Evolutionary conservation across 208 protist genomes (phyloP).

Genomic region (Crithidia sp.): DNA sequence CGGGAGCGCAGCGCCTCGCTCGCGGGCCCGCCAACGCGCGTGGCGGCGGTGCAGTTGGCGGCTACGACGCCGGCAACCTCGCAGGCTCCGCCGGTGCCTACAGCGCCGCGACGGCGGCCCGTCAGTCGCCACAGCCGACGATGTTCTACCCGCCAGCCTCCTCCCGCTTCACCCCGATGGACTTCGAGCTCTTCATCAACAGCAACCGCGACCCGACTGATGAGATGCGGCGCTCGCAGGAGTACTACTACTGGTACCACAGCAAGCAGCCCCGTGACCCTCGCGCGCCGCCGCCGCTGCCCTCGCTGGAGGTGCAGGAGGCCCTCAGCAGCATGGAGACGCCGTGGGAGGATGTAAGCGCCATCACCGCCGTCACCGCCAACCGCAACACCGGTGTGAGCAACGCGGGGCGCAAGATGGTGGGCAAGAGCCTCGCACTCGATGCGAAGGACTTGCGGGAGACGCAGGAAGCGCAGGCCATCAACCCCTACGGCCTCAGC

Average conservation of each 20-base stretch:
- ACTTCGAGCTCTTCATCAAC: conserved; percentile 87
- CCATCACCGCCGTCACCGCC: conserved; percentile 11
- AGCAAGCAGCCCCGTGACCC: conserved; percentile 70
- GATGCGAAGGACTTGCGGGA: conserved; percentile 76
- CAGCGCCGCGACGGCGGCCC: conserved; percentile 20
- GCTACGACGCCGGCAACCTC: conserved; percentile 16
- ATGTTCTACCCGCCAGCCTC: conserved; percentile 30
- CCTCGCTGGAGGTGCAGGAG: conserved; percentile 67
- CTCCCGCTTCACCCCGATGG: conserved; percentile 78
- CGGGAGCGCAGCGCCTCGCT: conserved; percentile 6
- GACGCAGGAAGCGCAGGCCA: conserved; percentile 66
- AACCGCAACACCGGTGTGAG: conserved; percentile 3
- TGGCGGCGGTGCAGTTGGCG: not conserved
- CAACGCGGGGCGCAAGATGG: conserved; percentile 24
- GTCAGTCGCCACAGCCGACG: conserved; percentile 27
- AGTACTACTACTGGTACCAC: conserved; percentile 90
- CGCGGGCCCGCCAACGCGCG: conserved; percentile 9
- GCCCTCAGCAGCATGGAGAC: conserved; percentile 62
- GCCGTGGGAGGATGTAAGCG: conserved; percentile 59
- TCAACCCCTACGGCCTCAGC: conserved; percentile 81
- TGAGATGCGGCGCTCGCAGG: conserved; percentile 82
- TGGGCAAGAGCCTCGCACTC: conserved; percentile 55
- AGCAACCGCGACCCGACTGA: conserved; percentile 74
- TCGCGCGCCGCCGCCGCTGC: conserved; percentile 72
- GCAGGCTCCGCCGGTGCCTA: conserved; percentile 18